A percentile compares a stretch with the other conserved stretches of the same genome.
These are phyloP conservation scores for Starmerella roubikii DNA, from an alignment of 805 yeast species.

Conservation along the genomic window DNA sequence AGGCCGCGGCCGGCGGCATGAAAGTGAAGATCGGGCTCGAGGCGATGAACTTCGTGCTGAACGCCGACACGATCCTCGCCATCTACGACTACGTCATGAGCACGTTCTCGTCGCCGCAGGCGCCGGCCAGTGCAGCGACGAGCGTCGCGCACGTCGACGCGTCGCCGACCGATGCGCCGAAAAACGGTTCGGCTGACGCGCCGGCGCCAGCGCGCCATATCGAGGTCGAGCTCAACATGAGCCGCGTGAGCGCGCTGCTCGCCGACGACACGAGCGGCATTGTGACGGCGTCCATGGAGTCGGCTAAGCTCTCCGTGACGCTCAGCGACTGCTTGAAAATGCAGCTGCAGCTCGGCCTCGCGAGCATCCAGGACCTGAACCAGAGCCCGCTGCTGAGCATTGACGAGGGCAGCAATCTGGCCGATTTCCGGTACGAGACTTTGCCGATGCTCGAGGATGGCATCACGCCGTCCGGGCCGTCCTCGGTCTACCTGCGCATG, in stretches of 20 bases:
- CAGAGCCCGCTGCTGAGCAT: slow-evolving; percentile 43
- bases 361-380: slow-evolving; percentile 50
- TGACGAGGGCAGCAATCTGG: slow-evolving; percentile 71
- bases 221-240: slow-evolving; percentile 51
- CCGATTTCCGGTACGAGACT: slow-evolving; percentile 74
- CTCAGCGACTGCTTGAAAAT: slow-evolving; percentile 57
- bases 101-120: slow-evolving; percentile 50
- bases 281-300: slow-evolving; percentile 63
- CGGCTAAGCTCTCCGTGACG: slow-evolving; percentile 54
- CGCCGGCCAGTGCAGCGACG: background rate
- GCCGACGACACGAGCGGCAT: slow-evolving; percentile 73
- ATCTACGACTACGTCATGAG: slow-evolving; percentile 67
- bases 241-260: slow-evolving; percentile 57
- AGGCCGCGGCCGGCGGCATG: slow-evolving; percentile 60
- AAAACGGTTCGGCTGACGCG: background rate
- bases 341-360: slow-evolving; percentile 63
- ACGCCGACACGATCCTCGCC: slow-evolving; percentile 66
- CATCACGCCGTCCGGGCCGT: slow-evolving; percentile 31
- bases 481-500: slow-evolving; percentile 48
- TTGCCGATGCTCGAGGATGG: slow-evolving; percentile 30
- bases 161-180: too few relatives aligned
- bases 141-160: background rate
- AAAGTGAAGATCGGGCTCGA: slow-evolving; percentile 59
- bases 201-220: slow-evolving; percentile 25
- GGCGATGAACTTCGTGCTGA: slow-evolving; percentile 57